Evolutionary conservation across 108 stramenopile genomes (phyloP).

Genomic region (Pseudonitzschia multistriata): DNA sequence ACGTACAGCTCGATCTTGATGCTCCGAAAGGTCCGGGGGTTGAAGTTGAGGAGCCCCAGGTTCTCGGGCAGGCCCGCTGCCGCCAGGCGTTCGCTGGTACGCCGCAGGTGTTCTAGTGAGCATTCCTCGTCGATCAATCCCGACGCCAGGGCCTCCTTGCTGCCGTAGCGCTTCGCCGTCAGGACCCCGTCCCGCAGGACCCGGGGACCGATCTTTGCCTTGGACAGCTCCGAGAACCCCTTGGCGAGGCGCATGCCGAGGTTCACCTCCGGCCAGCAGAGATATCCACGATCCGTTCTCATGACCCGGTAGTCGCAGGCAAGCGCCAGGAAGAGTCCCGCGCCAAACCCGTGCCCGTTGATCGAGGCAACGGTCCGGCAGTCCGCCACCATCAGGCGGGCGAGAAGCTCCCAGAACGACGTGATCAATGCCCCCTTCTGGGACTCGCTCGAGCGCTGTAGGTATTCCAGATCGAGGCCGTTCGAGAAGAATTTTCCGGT

Average conservation of each 20-base stretch:
- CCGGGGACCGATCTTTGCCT: slow-evolving; percentile 45
- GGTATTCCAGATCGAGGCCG: slow-evolving; percentile 60
- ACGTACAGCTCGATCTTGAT: slow-evolving; percentile 59
- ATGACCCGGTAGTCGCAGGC: slow-evolving; percentile 66
- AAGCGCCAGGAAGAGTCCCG: slow-evolving; percentile 58
- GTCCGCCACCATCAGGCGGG: slow-evolving; percentile 47
- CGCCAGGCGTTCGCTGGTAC: slow-evolving; percentile 34
- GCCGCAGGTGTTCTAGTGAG: slow-evolving; percentile 32
- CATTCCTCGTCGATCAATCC: slow-evolving; percentile 45
- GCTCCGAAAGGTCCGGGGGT: slow-evolving; percentile 37
- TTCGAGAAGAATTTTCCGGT: slow-evolving; percentile 62
- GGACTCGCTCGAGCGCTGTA: slow-evolving; percentile 13
- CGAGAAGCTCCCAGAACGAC: slow-evolving; percentile 40
- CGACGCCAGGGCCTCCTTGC: slow-evolving; percentile 29
- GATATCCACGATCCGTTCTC: slow-evolving; percentile 50
- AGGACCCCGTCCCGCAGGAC: slow-evolving; percentile 45
- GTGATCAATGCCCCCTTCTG: slow-evolving; percentile 33
- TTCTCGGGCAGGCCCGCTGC: slow-evolving; percentile 39
- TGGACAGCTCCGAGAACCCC: slow-evolving; percentile 64
- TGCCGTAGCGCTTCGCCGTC: slow-evolving; percentile 41
- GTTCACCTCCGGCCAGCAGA: slow-evolving; percentile 53
- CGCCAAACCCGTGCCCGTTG: slow-evolving; percentile 69
- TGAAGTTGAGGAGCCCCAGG: slow-evolving; percentile 31
- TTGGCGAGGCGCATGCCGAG: slow-evolving; percentile 60
- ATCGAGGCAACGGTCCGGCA: slow-evolving; percentile 62